Base-by-base conservation (phyloP, 2,329 filamentous ascomycete species). In the Acephala macrosclerotiorum region DNA sequence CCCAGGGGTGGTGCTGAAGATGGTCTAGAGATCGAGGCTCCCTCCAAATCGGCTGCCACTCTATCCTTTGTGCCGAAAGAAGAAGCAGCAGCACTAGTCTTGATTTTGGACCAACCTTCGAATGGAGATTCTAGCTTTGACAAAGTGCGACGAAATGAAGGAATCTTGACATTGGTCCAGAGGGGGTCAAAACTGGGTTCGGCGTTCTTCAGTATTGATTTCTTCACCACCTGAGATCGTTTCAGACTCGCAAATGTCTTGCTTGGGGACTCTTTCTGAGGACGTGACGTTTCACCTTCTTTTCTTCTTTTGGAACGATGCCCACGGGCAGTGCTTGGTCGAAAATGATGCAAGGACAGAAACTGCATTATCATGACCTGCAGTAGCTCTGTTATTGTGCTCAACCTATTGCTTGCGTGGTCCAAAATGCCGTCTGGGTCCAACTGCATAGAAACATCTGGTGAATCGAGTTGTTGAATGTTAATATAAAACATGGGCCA, bases 401-500 rank as follows among this genome's bases (percentile, higher is more conserved):
- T 59, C 2, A 75, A 61, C 36, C 14, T 80, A 80, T 45, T 81
- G 0, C 80, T 76, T 33, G 81, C 80, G 14, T 84, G 80, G 60
- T 84, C 79, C 1, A 86, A 74, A 14, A 83, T 63, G 20, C 78
- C 76, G n/a, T 81, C 77, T 1, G 77, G 33, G n/a, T 78, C 77
- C 0, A 63, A n/a, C 9, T 53, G 40, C 36, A 1, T 36, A 2
- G 18, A 18, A 0, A 2, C 45, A 1, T 11, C 29, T 12, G 40
- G 38, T 22, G 18, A 8, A 12, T 57, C 22, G 11, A 47, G 45
- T 12, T 84, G 73, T 1, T 82, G 79, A 40, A 97, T 85, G 33
- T 87, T 87, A n/a, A 98, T 79, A 72, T 89, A 91, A 73, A 97
- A 98, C 89, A 95, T 95, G 0, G 95, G 94, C 89, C 93, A 96